These are phyloP conservation scores for Tympanopsis confertula DNA, from an alignment of 2,329 filamentous ascomycete species.

Conservation along the genomic window DNA sequence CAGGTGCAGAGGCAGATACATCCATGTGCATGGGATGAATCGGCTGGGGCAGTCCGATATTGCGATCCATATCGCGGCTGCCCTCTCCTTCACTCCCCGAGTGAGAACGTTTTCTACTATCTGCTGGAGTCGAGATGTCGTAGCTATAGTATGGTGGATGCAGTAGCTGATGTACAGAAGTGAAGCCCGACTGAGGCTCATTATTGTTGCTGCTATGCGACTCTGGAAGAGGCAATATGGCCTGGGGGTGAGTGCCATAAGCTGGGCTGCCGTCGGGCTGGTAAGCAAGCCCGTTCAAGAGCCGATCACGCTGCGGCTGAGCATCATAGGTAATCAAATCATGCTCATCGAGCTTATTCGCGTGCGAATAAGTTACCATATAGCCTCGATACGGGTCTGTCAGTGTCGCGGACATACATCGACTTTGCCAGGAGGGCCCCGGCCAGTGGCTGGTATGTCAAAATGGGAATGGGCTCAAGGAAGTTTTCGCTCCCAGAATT, in stretches of 20 bases:
- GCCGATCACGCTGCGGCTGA: neutral
- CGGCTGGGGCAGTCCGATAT: neutral
- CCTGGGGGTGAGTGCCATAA: neutral
- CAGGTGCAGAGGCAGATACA: neutral
- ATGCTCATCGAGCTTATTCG: neutral
- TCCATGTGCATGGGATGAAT: neutral
- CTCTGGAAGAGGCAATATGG: too few species aligned
- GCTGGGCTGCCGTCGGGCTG: neutral
- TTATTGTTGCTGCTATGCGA: neutral
- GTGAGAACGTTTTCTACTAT: too few species aligned
- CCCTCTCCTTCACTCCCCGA: too few species aligned
- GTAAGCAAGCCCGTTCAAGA: neutral
- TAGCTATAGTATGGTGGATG: too few species aligned
- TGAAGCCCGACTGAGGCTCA: neutral
- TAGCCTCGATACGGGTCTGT: neutral
- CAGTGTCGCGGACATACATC: constrained; percentile 1
- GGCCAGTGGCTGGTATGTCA: too few species aligned
- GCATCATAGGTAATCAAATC: neutral
- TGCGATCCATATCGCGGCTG: neutral
- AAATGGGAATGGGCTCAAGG: too few species aligned
- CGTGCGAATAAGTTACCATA: neutral
- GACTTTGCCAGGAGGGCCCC: neutral
- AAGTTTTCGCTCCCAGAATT: too few species aligned
- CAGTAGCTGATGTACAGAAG: neutral
- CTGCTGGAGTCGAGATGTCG: too few species aligned